A percentile compares a stretch with the other conserved stretches of the same genome.
These are phyloP conservation scores for Phytophthora fragariaefolia DNA, from an alignment of 352 stramenopile species.

Conservation along the genomic window DNA sequence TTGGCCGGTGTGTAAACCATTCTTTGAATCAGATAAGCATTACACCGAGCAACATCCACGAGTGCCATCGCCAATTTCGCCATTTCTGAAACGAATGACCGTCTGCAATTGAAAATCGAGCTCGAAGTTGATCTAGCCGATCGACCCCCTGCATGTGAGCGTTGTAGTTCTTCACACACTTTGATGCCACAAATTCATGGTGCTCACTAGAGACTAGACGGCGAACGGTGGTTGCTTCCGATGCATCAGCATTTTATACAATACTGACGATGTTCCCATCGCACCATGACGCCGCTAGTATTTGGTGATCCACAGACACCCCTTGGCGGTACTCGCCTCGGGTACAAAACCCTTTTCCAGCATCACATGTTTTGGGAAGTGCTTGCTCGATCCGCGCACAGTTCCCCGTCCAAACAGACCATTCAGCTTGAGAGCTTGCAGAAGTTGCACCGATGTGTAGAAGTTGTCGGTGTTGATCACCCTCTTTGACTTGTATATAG, in stretches of 20 bases:
- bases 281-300: constrained; percentile 33
- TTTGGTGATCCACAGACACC: constrained; percentile 21
- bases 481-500: too few species aligned
- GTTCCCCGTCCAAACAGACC: constrained; percentile 29
- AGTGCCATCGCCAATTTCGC: constrained; percentile 33
- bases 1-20: constrained; percentile 6
- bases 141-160: constrained; percentile 45
- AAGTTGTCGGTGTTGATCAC: too few species aligned
- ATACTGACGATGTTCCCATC: constrained; percentile 37
- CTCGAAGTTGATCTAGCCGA: constrained; percentile 12
- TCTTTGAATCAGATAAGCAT: constrained; percentile 24
- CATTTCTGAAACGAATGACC: constrained; percentile 43
- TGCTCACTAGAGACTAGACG: background rate
- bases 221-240: constrained; percentile 6
- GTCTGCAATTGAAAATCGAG: constrained; percentile 35
- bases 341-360: constrained; percentile 12
- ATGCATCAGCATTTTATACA: constrained; percentile 31
- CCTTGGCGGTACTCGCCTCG: constrained; percentile 20
- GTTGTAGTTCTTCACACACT: constrained; percentile 36
- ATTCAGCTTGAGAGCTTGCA: too few species aligned
- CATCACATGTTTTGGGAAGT: constrained; percentile 33
- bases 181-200: constrained; percentile 23
- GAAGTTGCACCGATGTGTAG: too few species aligned
- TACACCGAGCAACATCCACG: constrained; percentile 35
- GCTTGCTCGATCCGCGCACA: constrained; percentile 23